phyloP scores from a whole-genome alignment of 441 rosid species.

The Jatropha podagrica region DNA sequence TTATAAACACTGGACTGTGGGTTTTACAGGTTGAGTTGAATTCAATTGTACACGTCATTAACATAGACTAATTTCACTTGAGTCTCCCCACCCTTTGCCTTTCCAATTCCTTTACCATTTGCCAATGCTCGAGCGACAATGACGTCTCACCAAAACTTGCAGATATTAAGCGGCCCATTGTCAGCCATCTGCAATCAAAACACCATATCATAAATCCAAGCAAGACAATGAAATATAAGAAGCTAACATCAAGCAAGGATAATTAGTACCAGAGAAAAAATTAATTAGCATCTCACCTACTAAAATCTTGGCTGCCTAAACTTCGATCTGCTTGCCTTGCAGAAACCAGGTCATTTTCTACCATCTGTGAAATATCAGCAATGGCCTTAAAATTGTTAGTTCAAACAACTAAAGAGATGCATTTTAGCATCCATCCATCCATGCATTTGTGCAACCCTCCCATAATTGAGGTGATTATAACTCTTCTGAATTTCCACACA shows the following conservation, averaged over 20 bases:
- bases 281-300: constrained; percentile 46
- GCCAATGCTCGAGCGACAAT: constrained; percentile 76
- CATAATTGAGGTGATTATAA: too few relatives aligned
- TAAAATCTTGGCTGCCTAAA: constrained; percentile 73
- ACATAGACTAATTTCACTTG: constrained; percentile 22
- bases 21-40: neutral
- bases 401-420: neutral
- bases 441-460: too few relatives aligned
- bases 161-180: constrained; percentile 79
- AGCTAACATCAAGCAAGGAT: neutral
- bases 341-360: constrained; percentile 79
- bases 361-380: constrained; percentile 42
- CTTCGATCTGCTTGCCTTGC: constrained; percentile 81
- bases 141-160: constrained; percentile 69
- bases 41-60: neutral
- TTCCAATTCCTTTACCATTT: constrained; percentile 84
- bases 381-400: neutral
- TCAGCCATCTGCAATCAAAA: constrained; percentile 56
- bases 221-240: neutral
- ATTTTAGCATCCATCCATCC: neutral
- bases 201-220: neutral
- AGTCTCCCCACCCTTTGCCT: constrained; percentile 75
- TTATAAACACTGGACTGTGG: neutral
- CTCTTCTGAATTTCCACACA: neutral
- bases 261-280: neutral